Evolutionary conservation across 345 rosid genomes (phyloP).

Genomic region (Syzygium aqueum): DNA sequence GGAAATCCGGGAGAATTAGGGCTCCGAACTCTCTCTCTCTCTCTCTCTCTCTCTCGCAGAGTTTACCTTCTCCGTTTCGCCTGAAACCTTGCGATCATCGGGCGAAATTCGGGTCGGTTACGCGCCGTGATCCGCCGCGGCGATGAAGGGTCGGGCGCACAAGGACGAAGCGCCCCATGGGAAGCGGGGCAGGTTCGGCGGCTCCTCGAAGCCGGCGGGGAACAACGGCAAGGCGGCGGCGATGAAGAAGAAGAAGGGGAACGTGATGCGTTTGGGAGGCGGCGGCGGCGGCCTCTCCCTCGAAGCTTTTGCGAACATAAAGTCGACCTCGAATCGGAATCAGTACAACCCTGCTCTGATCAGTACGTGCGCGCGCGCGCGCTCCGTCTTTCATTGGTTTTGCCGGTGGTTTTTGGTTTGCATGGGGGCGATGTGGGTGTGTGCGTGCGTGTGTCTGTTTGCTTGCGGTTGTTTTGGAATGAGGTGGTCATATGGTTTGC

Average conservation of each 20-base stretch:
- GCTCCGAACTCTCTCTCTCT: neutral
- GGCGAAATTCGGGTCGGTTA: neutral
- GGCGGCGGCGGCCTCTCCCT: slow-evolving; percentile 78
- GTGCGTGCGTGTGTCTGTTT: neutral
- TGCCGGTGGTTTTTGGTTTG: too few species aligned
- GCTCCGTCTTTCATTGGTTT: neutral
- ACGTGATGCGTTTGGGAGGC: slow-evolving; percentile 70
- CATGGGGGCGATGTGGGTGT: too few species aligned
- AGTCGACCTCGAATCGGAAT: slow-evolving; percentile 22
- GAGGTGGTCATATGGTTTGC: neutral
- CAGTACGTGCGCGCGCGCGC: slow-evolving; percentile 23
- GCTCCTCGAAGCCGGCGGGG: neutral
- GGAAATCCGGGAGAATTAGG: neutral
- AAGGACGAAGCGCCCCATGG: neutral
- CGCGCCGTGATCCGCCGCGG: neutral
- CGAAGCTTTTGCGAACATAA: slow-evolving; percentile 61
- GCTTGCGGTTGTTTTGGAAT: neutral
- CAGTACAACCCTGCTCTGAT: slow-evolving; percentile 56
- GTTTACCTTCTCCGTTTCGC: neutral
- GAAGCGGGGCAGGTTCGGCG: neutral
- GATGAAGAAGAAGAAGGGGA: slow-evolving; percentile 32
- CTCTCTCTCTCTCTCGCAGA: neutral
- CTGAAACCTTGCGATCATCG: neutral
- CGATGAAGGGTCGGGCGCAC: slow-evolving; percentile 29
- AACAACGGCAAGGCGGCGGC: slow-evolving; percentile 4